These are phyloP conservation scores for Epichloe festucae DNA, from an alignment of 2,329 filamentous ascomycete species.

Conservation along the genomic window DNA sequence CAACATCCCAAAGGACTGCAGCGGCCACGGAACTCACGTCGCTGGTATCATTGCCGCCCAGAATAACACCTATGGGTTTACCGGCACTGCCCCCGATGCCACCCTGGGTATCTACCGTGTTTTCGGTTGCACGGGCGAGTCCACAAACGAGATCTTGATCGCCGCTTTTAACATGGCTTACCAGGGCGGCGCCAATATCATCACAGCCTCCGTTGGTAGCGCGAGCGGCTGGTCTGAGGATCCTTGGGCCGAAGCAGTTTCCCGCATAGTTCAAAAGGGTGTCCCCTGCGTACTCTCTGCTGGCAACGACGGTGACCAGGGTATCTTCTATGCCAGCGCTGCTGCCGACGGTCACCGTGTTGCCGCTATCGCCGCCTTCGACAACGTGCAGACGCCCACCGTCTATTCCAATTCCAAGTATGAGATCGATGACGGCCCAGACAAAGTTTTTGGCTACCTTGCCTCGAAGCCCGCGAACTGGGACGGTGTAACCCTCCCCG, in stretches of 20 bases:
- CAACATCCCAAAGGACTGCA: constrained; percentile 40
- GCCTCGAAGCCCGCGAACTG: constrained; percentile 29
- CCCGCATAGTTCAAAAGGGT: constrained; percentile 39
- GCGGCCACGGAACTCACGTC: constrained; percentile 49
- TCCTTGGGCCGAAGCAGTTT: constrained; percentile 35
- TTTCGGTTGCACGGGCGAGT: constrained; percentile 39
- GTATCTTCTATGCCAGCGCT: constrained; percentile 36
- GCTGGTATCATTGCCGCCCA: constrained; percentile 51
- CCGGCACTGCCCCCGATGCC: constrained; percentile 43
- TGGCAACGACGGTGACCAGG: constrained; percentile 34
- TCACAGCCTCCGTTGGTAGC: constrained; percentile 41
- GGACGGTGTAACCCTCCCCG: constrained; percentile 31
- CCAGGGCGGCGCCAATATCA: constrained; percentile 45
- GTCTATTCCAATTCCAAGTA: constrained; percentile 31
- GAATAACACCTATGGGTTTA: constrained; percentile 37
- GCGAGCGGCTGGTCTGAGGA: constrained; percentile 39
- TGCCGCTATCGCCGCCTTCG: constrained; percentile 35
- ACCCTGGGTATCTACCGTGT: constrained; percentile 43
- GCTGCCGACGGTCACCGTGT: constrained; percentile 35
- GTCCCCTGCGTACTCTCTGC: constrained; percentile 40
- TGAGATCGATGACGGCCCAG: constrained; percentile 21
- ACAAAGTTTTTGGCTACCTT: constrained; percentile 29
- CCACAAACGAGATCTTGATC: constrained; percentile 44
- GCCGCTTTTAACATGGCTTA: constrained; percentile 46
- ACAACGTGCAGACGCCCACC: constrained; percentile 30